Evolutionary conservation across 768 basidiomycete genomes (phyloP).

Genomic region (Filobasidium wieringae): DNA sequence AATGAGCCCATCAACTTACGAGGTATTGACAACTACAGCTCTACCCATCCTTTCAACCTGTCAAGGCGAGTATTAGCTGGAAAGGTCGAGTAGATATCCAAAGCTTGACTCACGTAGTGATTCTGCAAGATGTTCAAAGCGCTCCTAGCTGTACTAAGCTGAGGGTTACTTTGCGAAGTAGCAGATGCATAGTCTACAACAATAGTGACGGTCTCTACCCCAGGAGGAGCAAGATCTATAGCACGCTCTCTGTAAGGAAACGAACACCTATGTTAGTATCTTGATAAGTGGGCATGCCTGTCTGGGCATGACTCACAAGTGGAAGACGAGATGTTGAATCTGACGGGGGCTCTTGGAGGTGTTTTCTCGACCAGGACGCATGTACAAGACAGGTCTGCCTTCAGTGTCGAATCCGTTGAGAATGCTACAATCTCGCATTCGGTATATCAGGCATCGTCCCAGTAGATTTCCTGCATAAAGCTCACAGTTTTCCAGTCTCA

Average conservation of each 20-base stretch:
- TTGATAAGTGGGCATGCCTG: not conserved
- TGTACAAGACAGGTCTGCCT: conserved; percentile 75
- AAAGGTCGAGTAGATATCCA: not conserved
- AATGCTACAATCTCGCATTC: conserved; percentile 45
- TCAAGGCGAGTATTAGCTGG: not conserved
- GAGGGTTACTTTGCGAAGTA: conserved; percentile 70
- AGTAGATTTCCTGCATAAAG: conserved; percentile 1
- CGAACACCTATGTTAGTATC: not conserved
- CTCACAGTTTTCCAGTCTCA: conserved; percentile 79
- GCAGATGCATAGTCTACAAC: conserved; percentile 76
- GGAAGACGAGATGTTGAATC: conserved; percentile 74
- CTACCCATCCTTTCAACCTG: conserved; percentile 47
- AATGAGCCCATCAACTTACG: conserved; percentile 42
- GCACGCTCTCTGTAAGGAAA: conserved; percentile 58
- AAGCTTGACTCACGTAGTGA: conserved; percentile 49
- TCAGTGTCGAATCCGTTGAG: conserved; percentile 75
- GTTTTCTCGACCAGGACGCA: conserved; percentile 79
- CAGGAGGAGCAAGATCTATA: conserved; percentile 74
- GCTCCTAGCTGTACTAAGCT: conserved; percentile 66
- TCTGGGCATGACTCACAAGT: conserved; percentile 64
- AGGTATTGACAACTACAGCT: conserved; percentile 71
- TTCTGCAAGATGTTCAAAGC: conserved; percentile 70
- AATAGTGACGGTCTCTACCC: conserved; percentile 70
- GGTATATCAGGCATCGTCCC: not conserved
- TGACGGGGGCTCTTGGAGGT: conserved; percentile 66